Evolutionary conservation across 257 asterid species (phyloP).

Genomic region (Ilex aquifolium): DNA sequence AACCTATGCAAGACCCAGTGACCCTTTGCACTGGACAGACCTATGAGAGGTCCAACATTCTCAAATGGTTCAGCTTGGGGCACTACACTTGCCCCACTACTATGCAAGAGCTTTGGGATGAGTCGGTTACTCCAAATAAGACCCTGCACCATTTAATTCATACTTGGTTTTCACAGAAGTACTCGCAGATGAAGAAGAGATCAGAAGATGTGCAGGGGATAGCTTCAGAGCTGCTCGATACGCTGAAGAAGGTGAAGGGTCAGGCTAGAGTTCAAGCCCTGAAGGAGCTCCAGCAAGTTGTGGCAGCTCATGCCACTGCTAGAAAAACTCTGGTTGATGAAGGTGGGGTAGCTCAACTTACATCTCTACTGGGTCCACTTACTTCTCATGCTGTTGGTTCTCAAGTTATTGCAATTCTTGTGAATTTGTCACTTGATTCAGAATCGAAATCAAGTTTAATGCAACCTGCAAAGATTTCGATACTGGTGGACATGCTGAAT

Average conservation of each 20-base stretch:
- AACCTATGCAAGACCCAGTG: too few relatives aligned
- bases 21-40: slow-evolving; percentile 78
- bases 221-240: slow-evolving; percentile 42
- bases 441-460: slow-evolving; percentile 45
- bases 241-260: slow-evolving; percentile 56
- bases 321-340: slow-evolving; percentile 47
- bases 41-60: slow-evolving; percentile 69
- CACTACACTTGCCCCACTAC: slow-evolving; percentile 28
- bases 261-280: slow-evolving; percentile 53
- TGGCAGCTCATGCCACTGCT: slow-evolving; percentile 43
- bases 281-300: slow-evolving; percentile 50
- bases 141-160: slow-evolving; percentile 54
- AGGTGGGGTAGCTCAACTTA: slow-evolving; percentile 45
- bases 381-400: slow-evolving; percentile 65
- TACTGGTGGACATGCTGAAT: slow-evolving; percentile 49
- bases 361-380: slow-evolving; percentile 62
- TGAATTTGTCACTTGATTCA: slow-evolving; percentile 33
- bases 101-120: slow-evolving; percentile 73
- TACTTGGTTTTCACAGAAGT: slow-evolving; percentile 26
- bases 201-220: slow-evolving; percentile 63
- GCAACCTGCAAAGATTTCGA: slow-evolving; percentile 65
- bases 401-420: slow-evolving; percentile 52
- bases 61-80: slow-evolving; percentile 74
- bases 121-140: slow-evolving; percentile 48
- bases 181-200: slow-evolving; percentile 51